Evolutionary conservation across 768 basidiomycete species (phyloP), one percentile per base, ranked within the genome.

Genomic region (Suillus tomentosus): DNA sequence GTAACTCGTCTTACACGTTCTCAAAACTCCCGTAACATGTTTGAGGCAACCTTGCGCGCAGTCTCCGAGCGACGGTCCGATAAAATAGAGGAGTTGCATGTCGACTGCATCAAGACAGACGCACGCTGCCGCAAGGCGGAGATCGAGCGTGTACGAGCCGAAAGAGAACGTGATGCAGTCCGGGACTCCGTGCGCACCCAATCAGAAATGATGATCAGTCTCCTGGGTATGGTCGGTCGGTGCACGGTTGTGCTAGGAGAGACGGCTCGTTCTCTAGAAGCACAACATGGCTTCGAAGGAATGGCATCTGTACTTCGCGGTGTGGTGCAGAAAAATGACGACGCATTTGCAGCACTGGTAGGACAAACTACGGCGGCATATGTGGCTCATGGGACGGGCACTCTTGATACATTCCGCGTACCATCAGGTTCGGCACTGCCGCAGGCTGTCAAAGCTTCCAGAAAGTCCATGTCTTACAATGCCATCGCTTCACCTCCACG

Each of bases 31-130:
- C 82, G 79, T 65, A 86, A 89, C 39, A 90, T 95, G 83, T 93
- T 95, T 71, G 91, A 93, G 55, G 93, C 91, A 17, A 92, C 90
- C 43, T 84, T 95, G 72, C 86, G 90, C n/a, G 92, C 92, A 17
- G 87, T 89, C 57, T 86, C 89, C 40, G 91, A 95, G 71, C 81
- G 94, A 61, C 87, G 84, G 65, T 91, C 89, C 5, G 91, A 93
- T 66, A 87, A 87, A 68, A 77, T 94, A 42, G 94, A 94, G 71
- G 90, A 93, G 34, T 70, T 84, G 45, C 84, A 82, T 69, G 72
- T 87, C 31, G 88, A 92, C 65, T 89, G 85, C 66, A 78, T 95
- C 70, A 89, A 87, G 70, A 81, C 90, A 27, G 88, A 92, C 64
- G 88, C 88, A 1, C 79, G 81, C 59, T 84, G 81, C 74, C 82